phyloP scores from a whole-genome alignment of 2,329 filamentous ascomycete genomes.

The Setomelanomma holmii region DNA sequence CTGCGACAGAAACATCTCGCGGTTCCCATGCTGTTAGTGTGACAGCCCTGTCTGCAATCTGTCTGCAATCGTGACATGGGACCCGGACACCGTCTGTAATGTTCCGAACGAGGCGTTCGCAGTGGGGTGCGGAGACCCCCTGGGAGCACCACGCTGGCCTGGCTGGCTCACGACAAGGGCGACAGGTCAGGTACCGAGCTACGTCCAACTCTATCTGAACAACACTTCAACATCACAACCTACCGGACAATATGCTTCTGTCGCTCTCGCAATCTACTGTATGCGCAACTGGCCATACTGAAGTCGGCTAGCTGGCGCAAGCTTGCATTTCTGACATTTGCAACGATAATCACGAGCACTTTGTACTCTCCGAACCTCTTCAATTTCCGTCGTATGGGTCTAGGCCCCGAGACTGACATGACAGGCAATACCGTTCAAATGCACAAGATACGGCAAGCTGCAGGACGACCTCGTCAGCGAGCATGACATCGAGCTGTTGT shows the following conservation, averaged over 20 bases:
- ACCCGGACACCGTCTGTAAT: constrained; percentile 45
- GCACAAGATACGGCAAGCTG: constrained; percentile 28
- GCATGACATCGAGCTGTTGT: constrained; percentile 27
- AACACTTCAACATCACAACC: constrained; percentile 15
- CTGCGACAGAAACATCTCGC: constrained; percentile 30
- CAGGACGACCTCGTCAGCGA: constrained; percentile 27
- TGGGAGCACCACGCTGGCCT: constrained; percentile 41
- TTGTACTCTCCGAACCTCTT: constrained; percentile 16
- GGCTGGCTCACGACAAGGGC: constrained; percentile 45
- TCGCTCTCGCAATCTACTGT: too few species aligned
- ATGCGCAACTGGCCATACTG: background rate
- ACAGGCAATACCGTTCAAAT: background rate
- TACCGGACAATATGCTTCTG: constrained; percentile 1
- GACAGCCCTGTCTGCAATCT: constrained; percentile 34
- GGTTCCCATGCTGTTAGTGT: constrained; percentile 26
- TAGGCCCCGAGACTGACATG: constrained; percentile 7
- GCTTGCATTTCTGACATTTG: background rate
- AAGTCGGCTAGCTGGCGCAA: constrained; percentile 2
- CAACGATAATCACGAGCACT: constrained; percentile 14
- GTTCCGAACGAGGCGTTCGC: constrained; percentile 47
- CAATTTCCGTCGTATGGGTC: constrained; percentile 12
- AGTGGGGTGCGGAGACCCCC: constrained; percentile 48
- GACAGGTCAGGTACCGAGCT: constrained; percentile 45
- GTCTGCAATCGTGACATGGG: constrained; percentile 47
- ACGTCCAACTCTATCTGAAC: constrained; percentile 48